These are phyloP conservation scores for Carpediemonas membranifera DNA, from an alignment of 78 protist species.

Conservation along the genomic window DNA sequence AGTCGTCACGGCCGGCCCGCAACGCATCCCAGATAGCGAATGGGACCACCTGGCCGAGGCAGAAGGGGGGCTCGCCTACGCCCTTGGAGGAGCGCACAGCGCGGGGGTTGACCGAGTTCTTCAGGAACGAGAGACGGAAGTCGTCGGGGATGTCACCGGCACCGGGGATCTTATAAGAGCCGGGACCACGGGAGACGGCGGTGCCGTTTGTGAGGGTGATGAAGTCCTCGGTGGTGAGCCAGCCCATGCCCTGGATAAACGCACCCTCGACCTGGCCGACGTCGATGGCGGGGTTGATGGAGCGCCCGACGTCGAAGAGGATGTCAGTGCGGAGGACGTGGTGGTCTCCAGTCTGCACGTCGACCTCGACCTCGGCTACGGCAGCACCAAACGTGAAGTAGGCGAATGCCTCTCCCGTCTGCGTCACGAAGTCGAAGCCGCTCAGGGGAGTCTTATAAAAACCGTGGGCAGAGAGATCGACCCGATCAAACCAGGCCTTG, in stretches of 20 bases:
- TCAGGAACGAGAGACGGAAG: slow-evolving; percentile 13
- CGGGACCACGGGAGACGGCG: background rate
- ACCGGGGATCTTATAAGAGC: slow-evolving; percentile 20
- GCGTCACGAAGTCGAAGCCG: slow-evolving; percentile 27
- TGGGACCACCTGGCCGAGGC: slow-evolving; percentile 5
- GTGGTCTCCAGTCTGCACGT: slow-evolving; percentile 75
- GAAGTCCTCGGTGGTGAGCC: slow-evolving; percentile 69
- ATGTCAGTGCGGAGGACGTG: slow-evolving; percentile 56
- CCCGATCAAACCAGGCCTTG: slow-evolving; percentile 50
- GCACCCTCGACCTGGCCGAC: slow-evolving; percentile 80
- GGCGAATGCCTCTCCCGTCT: slow-evolving; percentile 15
- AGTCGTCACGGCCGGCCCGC: too few relatives aligned
- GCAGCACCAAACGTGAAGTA: slow-evolving; percentile 77
- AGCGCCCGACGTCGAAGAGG: slow-evolving; percentile 79
- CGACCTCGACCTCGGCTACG: slow-evolving; percentile 73
- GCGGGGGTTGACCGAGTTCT: background rate
- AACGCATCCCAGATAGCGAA: slow-evolving; percentile 11
- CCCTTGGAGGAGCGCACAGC: background rate
- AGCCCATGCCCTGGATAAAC: slow-evolving; percentile 72
- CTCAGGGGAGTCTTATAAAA: slow-evolving; percentile 54
- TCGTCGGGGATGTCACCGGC: slow-evolving; percentile 17
- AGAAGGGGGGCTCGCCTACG: slow-evolving; percentile 28
- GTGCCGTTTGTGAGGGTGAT: background rate
- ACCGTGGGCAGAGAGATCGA: slow-evolving; percentile 69
- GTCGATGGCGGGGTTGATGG: slow-evolving; percentile 81